Evolutionary conservation across 1,284 basidiomycete species (phyloP), one percentile per base, ranked within the genome.

Genomic region (Phenoliferia sp.): DNA sequence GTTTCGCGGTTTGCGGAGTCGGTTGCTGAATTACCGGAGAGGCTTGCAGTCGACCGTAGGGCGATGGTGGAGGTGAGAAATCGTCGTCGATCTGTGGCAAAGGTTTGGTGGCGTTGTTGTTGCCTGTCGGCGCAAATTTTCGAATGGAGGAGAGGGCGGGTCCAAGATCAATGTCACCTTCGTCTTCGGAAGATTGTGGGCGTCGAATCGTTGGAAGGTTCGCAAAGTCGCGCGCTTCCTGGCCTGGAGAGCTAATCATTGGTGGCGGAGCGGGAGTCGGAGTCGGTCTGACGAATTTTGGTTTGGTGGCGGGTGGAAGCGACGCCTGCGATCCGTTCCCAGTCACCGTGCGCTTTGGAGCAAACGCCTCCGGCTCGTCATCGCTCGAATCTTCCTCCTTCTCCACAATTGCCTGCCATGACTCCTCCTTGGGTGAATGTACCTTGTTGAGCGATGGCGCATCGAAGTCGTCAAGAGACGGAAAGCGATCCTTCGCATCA

Each of bases 121-220:
- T 61, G 9, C 62, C 31, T 6, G 39, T 33, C 3, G 67, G 67
- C 1, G 67, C 73, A n/a, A 75, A 75, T 22, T 65, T 66, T 16
- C n/a, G 68, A 10, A 74, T 74, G 1, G 71, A 73, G 2, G 73
- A 65, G 17, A 75, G 61, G 1, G 74, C 73, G 1, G 70, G 73
- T 2, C 65, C 71, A 19, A 74, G 63, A 33, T 74, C 70, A 61
- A 75, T 69, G 0, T 67, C 69, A 3, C 71, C 69, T 28, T 60
- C 71, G 12, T 62, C 65, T 2, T 63, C 65, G 0, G 35, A 60
- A 29, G 52, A 61, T 28, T 64, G 60, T 3, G 61, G 44, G 15
- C n/a, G 55, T 7, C 22, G 36, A 59, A 69, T 34, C 55, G 56
- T 16, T 15, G 61, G 16, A 35, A 61, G n/a, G 61, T 36, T 17